Percentiles rank a stretch among this genome's conserved stretches.
These are phyloP conservation scores for Lichtheimia hyalospora DNA, from an alignment of 371 early-diverging fungal genomes.

Conservation along the genomic window DNA sequence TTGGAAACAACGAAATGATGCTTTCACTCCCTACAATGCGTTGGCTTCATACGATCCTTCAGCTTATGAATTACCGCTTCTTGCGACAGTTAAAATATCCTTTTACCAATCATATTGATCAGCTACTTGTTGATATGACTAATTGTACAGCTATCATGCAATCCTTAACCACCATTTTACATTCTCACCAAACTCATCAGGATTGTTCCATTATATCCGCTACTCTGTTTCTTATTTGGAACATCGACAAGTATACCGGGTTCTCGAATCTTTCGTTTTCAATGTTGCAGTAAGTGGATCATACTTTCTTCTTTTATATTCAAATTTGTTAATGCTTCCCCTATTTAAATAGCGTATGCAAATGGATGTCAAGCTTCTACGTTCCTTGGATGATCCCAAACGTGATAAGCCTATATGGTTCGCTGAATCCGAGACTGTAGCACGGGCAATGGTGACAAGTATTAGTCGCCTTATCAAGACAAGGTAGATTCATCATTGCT, in stretches of 20 bases:
- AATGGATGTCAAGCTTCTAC: slow-evolving; percentile 57
- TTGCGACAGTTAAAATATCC: slow-evolving; percentile 51
- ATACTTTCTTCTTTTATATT: background rate
- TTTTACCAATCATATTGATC: slow-evolving; percentile 13
- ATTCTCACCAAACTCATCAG: slow-evolving; percentile 43
- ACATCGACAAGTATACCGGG: slow-evolving; percentile 66
- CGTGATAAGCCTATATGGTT: slow-evolving; percentile 68
- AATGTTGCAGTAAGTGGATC: slow-evolving; percentile 50
- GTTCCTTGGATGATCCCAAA: slow-evolving; percentile 59
- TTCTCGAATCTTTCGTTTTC: slow-evolving; percentile 64
- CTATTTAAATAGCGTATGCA: slow-evolving; percentile 49
- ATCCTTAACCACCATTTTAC: slow-evolving; percentile 41
- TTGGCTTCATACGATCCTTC: slow-evolving; percentile 77
- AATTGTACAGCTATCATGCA: background rate
- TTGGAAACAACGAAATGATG: slow-evolving; percentile 9
- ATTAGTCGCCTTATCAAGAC: slow-evolving; percentile 64
- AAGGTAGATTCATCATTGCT: slow-evolving; percentile 9
- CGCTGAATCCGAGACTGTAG: slow-evolving; percentile 66
- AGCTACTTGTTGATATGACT: slow-evolving; percentile 10
- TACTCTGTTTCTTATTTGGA: slow-evolving; percentile 63
- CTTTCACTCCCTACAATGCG: slow-evolving; percentile 60
- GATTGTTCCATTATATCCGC: slow-evolving; percentile 62
- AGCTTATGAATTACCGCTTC: slow-evolving; percentile 74
- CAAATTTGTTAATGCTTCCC: background rate
- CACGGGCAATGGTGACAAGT: slow-evolving; percentile 57